These are phyloP conservation scores for Akanthomyces lecanii DNA, from an alignment of 2,329 filamentous ascomycete species.

Conservation along the genomic window DNA sequence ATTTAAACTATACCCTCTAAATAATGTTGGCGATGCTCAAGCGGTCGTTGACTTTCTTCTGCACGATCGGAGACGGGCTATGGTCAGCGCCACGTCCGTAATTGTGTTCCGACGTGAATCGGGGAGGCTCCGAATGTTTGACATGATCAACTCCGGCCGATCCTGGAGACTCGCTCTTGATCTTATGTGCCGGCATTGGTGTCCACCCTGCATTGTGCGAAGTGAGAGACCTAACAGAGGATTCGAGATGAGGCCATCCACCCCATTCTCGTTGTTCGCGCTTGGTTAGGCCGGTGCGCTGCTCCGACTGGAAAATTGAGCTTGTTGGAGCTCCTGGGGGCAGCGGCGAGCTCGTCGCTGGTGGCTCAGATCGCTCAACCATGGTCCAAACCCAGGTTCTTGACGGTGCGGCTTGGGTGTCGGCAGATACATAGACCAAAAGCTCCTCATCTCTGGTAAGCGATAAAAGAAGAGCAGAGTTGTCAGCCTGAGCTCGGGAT, in stretches of 20 bases:
- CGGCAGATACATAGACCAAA: constrained; percentile 78
- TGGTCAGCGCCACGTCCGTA: constrained; percentile 24
- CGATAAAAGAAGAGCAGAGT: constrained; percentile 30
- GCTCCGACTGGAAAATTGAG: constrained; percentile 42
- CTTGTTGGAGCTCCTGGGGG: constrained; percentile 29
- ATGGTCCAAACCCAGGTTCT: constrained; percentile 80
- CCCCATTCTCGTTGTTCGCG: constrained; percentile 66
- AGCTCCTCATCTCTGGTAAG: constrained; percentile 73
- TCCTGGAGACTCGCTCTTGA: constrained; percentile 32
- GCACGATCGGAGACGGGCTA: constrained; percentile 26
- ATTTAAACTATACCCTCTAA: constrained; percentile 22
- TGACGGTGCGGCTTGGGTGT: constrained; percentile 75
- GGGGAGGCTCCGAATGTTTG: constrained; percentile 16
- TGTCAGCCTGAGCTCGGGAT: constrained; percentile 31
- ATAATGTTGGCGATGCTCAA: constrained; percentile 45
- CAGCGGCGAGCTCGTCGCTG: constrained; percentile 18
- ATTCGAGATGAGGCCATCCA: constrained; percentile 74
- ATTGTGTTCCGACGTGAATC: constrained; percentile 19
- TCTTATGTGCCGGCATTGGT: constrained; percentile 29
- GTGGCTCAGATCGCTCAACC: constrained; percentile 43
- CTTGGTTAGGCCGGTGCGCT: constrained; percentile 48
- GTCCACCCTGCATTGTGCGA: constrained; percentile 33
- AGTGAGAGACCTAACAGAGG: constrained; percentile 32
- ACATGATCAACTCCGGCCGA: constrained; percentile 25
- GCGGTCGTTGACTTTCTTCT: constrained; percentile 29